Conservation (phyloP, 75 land plant species). For the Chamaecyparis obtusa region DNA sequence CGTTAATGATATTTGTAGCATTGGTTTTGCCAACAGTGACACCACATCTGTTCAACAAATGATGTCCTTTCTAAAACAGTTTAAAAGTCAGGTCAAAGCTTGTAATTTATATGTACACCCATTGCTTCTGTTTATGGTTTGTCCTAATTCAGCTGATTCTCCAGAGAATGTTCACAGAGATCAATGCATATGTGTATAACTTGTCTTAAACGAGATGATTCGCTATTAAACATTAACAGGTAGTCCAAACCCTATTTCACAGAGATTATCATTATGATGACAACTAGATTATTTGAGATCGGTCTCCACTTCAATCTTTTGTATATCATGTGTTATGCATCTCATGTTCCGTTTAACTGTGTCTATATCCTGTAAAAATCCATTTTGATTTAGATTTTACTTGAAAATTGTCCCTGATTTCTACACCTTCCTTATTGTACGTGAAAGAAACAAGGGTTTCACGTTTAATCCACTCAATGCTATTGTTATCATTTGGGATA, state of each 20-base stretch:
- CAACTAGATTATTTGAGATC: too few relatives aligned
- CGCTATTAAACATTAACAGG: not conserved
- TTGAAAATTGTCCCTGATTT: not conserved
- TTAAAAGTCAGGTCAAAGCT: not conserved
- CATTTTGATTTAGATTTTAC: not conserved
- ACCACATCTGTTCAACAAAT: too few relatives aligned
- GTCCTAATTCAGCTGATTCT: not conserved
- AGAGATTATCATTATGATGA: too few relatives aligned
- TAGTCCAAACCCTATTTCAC: too few relatives aligned
- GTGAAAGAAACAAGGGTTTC: not conserved
- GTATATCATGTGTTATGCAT: too few relatives aligned
- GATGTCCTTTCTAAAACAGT: too few relatives aligned
- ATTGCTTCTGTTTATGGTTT: not conserved
- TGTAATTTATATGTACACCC: not conserved
- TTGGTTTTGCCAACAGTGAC: not conserved
- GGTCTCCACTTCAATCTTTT: too few relatives aligned
- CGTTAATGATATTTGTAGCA: not conserved
- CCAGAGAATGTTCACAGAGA: not conserved
- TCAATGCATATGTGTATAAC: not conserved
- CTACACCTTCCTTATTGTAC: not conserved
- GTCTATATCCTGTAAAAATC: too few relatives aligned
- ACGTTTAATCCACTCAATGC: not conserved
- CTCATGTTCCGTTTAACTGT: too few relatives aligned
- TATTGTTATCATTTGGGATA: not conserved
- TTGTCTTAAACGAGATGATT: not conserved